phyloP scores from a whole-genome alignment of 2,329 filamentous ascomycete species.

The Xenoacremonium recifei region DNA sequence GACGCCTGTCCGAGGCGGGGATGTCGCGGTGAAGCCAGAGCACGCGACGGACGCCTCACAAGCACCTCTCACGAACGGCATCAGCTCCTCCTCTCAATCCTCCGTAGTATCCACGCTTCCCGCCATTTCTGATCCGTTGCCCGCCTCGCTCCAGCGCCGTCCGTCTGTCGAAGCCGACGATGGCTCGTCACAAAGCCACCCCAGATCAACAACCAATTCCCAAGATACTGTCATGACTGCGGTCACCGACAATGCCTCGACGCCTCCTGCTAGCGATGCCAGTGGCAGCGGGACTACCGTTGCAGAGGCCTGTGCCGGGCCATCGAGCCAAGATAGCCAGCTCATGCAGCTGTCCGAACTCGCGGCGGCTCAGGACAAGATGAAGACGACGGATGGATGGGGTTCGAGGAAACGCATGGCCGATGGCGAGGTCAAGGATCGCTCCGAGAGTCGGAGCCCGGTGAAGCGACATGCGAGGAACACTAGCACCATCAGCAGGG shows the following conservation, averaged over 20 bases:
- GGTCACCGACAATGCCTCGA: constrained; percentile 23
- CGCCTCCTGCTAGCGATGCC: constrained; percentile 22
- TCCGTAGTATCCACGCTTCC: constrained; percentile 12
- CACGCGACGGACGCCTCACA: constrained; percentile 22
- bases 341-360: constrained; percentile 57
- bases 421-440: constrained; percentile 68
- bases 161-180: constrained; percentile 21
- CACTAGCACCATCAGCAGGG: constrained; percentile 64
- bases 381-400: constrained; percentile 34
- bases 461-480: constrained; percentile 65
- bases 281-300: constrained; percentile 11
- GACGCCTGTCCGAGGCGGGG: constrained; percentile 19
- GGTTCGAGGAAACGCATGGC: constrained; percentile 70
- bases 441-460: constrained; percentile 43
- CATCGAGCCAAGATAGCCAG: constrained; percentile 52
- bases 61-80: background rate
- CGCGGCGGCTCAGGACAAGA: constrained; percentile 52
- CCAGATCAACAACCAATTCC: constrained; percentile 20
- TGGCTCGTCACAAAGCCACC: constrained; percentile 23
- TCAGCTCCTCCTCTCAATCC: constrained; percentile 7
- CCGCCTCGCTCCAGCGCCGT: constrained; percentile 12
- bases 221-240: constrained; percentile 23
- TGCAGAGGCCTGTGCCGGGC: constrained; percentile 10
- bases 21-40: constrained; percentile 25
- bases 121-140: constrained; percentile 12